Conservation (phyloP, 257 asterid genomes). For the Anisodus tanguticus region DNA sequence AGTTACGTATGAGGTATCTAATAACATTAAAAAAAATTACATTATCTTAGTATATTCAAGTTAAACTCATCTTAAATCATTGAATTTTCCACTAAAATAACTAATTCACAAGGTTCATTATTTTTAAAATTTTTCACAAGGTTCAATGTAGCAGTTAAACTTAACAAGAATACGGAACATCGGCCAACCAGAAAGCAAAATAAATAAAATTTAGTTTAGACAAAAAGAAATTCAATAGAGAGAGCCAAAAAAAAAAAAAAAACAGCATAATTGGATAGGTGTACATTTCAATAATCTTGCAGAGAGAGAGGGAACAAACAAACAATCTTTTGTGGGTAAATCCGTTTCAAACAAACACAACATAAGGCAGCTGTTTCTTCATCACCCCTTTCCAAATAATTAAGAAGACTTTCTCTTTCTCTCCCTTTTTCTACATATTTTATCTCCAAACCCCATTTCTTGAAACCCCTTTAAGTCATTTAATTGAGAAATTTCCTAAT, state of each 20-base stretch:
- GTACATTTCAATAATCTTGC: neutral
- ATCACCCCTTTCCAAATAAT: constrained; percentile 38
- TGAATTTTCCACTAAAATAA: no score
- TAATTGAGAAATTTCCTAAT: neutral
- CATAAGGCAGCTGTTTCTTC: constrained; percentile 51
- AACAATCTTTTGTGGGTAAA: constrained; percentile 42
- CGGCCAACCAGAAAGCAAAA: constrained; percentile 33
- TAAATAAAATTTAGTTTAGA: neutral
- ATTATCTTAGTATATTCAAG: no score
- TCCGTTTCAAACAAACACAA: constrained; percentile 45
- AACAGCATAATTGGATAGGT: constrained; percentile 28
- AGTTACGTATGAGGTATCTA: no score
- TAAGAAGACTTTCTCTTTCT: constrained; percentile 21
- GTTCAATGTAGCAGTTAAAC: neutral
- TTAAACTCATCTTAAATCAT: no score
- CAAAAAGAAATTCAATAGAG: neutral
- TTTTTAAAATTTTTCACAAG: neutral
- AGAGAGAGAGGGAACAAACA: neutral
- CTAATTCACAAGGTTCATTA: no score
- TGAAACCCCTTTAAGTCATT: constrained; percentile 24
- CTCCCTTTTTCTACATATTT: constrained; percentile 35
- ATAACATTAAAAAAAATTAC: no score
- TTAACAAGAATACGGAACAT: constrained; percentile 32
- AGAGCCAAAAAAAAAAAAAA: neutral
- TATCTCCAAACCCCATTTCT: constrained; percentile 45